Evolutionary conservation across 2,329 filamentous ascomycete genomes (phyloP).

Genomic region (Apiospora kogelbergensis): DNA sequence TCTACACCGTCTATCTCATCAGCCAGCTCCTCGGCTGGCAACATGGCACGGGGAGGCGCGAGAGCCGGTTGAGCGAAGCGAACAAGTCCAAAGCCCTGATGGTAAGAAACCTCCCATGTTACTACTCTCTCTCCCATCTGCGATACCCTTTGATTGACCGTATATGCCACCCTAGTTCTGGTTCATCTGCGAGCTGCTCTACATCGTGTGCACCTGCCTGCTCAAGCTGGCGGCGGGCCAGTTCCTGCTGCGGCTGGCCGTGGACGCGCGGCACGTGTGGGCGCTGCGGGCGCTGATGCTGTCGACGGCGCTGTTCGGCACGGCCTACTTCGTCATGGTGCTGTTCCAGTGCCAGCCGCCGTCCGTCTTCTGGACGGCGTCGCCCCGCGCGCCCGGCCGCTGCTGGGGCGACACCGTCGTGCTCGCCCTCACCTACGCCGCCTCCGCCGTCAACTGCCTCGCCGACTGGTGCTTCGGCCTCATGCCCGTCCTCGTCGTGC

Average conservation of each 20-base stretch:
- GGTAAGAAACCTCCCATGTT: not conserved
- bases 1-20: not conserved
- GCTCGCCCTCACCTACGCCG: not conserved
- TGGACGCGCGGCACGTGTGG: conserved; percentile 9
- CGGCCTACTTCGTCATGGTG: conserved; percentile 12
- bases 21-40: not conserved
- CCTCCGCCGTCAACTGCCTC: conserved; percentile 9
- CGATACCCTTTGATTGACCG: not conserved
- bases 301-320: conserved; percentile 3
- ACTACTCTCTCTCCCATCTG: not conserved
- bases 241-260: conserved; percentile 11
- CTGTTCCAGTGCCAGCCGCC: conserved; percentile 13
- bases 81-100: not conserved
- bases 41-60: not conserved
- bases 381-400: conserved; percentile 1
- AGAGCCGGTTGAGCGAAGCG: not conserved
- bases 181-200: conserved; percentile 13
- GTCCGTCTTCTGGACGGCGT: not conserved
- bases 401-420: conserved; percentile 13
- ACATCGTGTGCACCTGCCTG: conserved; percentile 10
- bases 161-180: not conserved
- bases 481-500: conserved; percentile 11
- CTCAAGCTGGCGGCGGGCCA: conserved; percentile 10
- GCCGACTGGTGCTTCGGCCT: conserved; percentile 9
- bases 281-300: conserved; percentile 6